Evolutionary conservation across 805 yeast species (phyloP), one percentile per base, ranked within the genome.

Genomic region (Candida lessepsii): DNA sequence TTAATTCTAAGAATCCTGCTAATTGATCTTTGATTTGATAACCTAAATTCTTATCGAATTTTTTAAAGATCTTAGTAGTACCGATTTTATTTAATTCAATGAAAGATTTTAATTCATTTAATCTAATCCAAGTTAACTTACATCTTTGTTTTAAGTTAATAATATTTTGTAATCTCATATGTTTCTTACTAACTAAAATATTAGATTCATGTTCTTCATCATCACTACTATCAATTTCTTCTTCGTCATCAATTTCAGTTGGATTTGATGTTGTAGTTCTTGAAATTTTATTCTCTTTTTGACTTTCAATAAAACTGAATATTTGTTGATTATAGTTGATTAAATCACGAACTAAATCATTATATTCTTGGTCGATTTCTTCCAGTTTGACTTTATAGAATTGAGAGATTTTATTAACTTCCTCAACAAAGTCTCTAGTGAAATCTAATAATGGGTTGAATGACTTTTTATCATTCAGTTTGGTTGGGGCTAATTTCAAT

Each of bases 11-110:
- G 33, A 63, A 60, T 11, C 52, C 54, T 54, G 86, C 63, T 55
- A 86, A 88, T 19, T 67, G 70, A n/a, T 65, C 65, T 51, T 81
- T 81, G 28, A 85, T 65, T 19, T 75, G 59, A 27, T 85, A 77
- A 43, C 76, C 75, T 48, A 87, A 67, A 9, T 86, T 80, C 59
- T 91, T 91, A 63, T 93, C 96, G 59, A 87, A 93, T 63, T 91
- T 91, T 60, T 91, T 91, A 49, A 89, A 73, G 29, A 91, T 90
- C 63, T 91, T 91, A 37, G 86, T 76, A 60, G 91, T 86, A 2
- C 97, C 98, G 17, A 95, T 86, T 49, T 73, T 76, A 69, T 91
- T 91, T 49, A 93, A 70, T 54, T 89, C 96, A 37, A 86, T 73
- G 57, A 67, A 91, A 9, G 96, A 86, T 52, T 84, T 80, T 49